phyloP scores from a whole-genome alignment of 2,329 filamentous ascomycete genomes.

The Pseudogymnoascus sp. region DNA sequence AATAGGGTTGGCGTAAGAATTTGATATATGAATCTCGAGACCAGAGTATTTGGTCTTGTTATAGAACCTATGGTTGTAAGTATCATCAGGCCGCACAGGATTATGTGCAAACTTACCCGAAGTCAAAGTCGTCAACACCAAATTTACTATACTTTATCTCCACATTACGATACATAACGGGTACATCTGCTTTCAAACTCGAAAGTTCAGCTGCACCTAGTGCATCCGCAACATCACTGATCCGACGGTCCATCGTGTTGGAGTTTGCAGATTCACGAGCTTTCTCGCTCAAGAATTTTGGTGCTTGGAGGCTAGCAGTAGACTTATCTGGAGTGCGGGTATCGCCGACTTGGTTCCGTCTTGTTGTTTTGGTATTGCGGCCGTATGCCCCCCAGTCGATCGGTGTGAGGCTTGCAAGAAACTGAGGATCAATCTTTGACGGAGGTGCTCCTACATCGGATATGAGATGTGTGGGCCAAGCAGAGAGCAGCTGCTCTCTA shows the following conservation, averaged over 20 bases:
- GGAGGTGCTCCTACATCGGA: conserved; percentile 83
- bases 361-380: conserved; percentile 62
- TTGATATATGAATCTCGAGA: conserved; percentile 90
- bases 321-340: conserved; percentile 56
- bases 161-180: conserved; percentile 82
- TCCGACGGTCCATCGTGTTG: conserved; percentile 31
- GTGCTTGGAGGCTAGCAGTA: conserved; percentile 57
- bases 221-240: conserved; percentile 51
- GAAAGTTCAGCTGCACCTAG: conserved; percentile 63
- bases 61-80: conserved; percentile 58
- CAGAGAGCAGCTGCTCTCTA: conserved; percentile 75
- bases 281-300: conserved; percentile 93
- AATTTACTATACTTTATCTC: conserved; percentile 99
- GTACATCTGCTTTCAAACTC: conserved; percentile 70
- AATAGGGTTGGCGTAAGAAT: conserved; percentile 90
- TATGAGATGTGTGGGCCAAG: conserved; percentile 77
- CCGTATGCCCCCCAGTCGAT: conserved; percentile 72
- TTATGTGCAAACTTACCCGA: conserved; percentile 51
- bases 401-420: conserved; percentile 59
- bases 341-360: conserved; percentile 76
- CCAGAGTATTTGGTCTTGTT: conserved; percentile 90
- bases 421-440: conserved; percentile 60
- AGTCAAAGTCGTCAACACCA: conserved; percentile 98
- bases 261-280: conserved; percentile 57
- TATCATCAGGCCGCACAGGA: background rate